Evolutionary conservation across 2,329 filamentous ascomycete species (phyloP).

Genomic region (Aspergillus piperis): DNA sequence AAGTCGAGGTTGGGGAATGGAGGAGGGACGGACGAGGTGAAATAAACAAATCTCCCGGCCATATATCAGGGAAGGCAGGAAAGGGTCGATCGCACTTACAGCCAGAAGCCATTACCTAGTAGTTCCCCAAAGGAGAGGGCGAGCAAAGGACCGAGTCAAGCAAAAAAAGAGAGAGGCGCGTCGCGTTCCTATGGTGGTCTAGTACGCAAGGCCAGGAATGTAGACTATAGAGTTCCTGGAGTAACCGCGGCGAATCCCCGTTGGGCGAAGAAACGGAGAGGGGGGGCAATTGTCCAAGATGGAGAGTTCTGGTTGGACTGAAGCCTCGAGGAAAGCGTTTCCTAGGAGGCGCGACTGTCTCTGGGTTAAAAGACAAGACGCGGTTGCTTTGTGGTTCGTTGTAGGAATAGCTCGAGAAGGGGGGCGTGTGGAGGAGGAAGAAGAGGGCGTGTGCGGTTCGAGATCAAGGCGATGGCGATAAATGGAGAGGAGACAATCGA

Average conservation of each 20-base stretch:
- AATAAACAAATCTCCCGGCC: conserved; percentile 42
- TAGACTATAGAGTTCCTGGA: conserved; percentile 39
- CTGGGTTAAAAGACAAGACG: conserved; percentile 18
- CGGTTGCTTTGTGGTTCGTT: too few relatives aligned
- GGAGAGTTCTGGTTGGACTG: conserved; percentile 1
- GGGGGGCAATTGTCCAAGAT: neutral
- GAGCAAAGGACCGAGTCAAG: conserved; percentile 15
- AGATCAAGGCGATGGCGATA: conserved; percentile 10
- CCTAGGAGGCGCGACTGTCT: conserved; percentile 26
- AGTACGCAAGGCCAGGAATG: conserved; percentile 45
- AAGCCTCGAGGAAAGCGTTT: conserved; percentile 13
- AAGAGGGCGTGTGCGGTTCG: neutral
- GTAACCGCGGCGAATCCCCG: conserved; percentile 32
- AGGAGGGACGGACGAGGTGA: conserved; percentile 40
- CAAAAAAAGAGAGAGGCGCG: conserved; percentile 30
- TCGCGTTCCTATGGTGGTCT: conserved; percentile 38
- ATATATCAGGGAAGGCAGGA: conserved; percentile 28
- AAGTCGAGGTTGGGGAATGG: conserved; percentile 32
- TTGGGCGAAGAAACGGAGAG: neutral
- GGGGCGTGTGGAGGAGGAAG: neutral
- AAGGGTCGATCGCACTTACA: conserved; percentile 40
- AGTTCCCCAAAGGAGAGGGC: conserved; percentile 28
- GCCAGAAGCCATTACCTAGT: conserved; percentile 37
- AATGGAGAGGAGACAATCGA: conserved; percentile 11
- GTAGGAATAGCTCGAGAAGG: conserved; percentile 1